Percentiles rank a stretch among this genome's conserved stretches.
Evolutionary conservation across 148 eudicot species (phyloP).

Genomic region (Fagopyrum homotropicum): DNA sequence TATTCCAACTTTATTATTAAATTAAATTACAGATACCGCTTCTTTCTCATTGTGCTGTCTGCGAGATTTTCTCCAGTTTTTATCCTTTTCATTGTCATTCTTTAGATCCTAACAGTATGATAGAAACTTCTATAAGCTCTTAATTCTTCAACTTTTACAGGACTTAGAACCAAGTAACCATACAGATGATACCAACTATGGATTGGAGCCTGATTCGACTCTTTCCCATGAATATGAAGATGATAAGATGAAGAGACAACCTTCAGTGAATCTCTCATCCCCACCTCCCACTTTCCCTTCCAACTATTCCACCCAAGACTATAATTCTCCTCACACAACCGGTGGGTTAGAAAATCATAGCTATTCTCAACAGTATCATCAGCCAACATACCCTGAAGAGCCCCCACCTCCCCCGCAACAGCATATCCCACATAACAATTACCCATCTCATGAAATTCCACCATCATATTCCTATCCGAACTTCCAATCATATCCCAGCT

Average conservation of each 20-base stretch:
- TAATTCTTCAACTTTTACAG: neutral
- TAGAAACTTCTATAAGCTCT: neutral
- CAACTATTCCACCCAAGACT: conserved; percentile 33
- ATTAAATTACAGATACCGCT: too few relatives aligned
- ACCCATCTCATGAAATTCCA: conserved; percentile 51
- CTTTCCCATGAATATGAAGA: conserved; percentile 11
- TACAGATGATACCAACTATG: conserved; percentile 4
- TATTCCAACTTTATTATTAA: too few relatives aligned
- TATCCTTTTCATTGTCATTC: too few relatives aligned
- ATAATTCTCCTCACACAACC: conserved; percentile 32
- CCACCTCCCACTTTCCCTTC: conserved; percentile 7
- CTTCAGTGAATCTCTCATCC: conserved; percentile 10
- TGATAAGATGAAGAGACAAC: conserved; percentile 1
- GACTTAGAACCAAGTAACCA: conserved; percentile 3
- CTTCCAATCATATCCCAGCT: conserved; percentile 58
- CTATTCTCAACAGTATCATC: conserved; percentile 43
- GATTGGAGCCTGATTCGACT: conserved; percentile 4
- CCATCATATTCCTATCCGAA: conserved; percentile 50
- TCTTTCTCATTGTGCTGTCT: too few relatives aligned
- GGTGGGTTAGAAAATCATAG: conserved; percentile 36
- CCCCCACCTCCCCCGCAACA: conserved; percentile 20
- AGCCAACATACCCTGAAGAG: conserved; percentile 41
- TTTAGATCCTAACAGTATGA: neutral
- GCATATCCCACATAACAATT: conserved; percentile 34
- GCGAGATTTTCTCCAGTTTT: too few relatives aligned